Evolutionary conservation across 768 basidiomycete species (phyloP).

Genomic region (Amanita molliuscula): DNA sequence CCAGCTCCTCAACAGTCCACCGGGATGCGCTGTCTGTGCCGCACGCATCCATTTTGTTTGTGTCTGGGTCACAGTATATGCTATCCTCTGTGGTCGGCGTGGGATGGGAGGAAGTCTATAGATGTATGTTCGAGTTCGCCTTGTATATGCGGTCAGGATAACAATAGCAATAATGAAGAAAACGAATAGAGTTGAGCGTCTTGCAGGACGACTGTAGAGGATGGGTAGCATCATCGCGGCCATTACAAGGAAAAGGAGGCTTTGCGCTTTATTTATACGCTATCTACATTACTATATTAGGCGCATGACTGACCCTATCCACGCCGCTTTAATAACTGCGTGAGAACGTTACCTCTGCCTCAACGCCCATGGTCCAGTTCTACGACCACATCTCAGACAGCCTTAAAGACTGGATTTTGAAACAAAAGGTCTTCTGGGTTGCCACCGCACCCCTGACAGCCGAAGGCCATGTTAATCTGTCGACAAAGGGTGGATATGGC

Average conservation of each 20-base stretch:
- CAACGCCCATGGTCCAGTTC: conserved; percentile 40
- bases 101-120: not conserved
- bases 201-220: not conserved
- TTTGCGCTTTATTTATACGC: not conserved
- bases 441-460: conserved; percentile 49
- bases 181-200: not conserved
- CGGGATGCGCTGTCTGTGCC: conserved; percentile 4
- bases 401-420: conserved; percentile 43
- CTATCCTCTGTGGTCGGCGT: not conserved
- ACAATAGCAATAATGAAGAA: not conserved
- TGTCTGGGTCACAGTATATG: conserved; percentile 9
- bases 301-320: no score
- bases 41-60: conserved; percentile 8
- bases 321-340: not conserved
- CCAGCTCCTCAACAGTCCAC: not conserved
- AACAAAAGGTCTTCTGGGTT: conserved; percentile 66
- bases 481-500: conserved; percentile 51
- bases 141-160: not conserved
- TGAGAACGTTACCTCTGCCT: not conserved
- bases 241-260: not conserved
- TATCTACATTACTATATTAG: not conserved
- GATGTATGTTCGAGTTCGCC: not conserved
- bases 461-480: conserved; percentile 57
- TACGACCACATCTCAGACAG: conserved; percentile 45
- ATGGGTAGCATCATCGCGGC: not conserved